Conservation (phyloP, 2,329 filamentous ascomycete species). For the Dryadomyces quercivorus region DNA sequence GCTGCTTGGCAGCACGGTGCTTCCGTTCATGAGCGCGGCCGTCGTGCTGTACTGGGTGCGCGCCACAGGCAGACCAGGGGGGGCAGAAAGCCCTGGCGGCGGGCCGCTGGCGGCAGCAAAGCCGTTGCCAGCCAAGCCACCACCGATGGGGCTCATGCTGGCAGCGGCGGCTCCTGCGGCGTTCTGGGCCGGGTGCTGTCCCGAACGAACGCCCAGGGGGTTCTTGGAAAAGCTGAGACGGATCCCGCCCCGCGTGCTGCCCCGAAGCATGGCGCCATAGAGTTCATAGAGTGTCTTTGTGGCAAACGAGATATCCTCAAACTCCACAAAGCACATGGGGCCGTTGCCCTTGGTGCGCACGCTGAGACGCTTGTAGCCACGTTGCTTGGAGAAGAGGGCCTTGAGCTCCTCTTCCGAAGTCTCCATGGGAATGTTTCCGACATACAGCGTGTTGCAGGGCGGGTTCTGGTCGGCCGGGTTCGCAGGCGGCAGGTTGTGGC, state of each 20-base stretch:
- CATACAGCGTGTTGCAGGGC: constrained; percentile 94
- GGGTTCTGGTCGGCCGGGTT: constrained; percentile 96
- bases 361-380: constrained; percentile 89
- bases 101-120: constrained; percentile 63
- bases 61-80: constrained; percentile 50
- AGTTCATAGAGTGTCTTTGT: constrained; percentile 84
- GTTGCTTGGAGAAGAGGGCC: constrained; percentile 80
- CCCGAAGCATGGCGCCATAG: constrained; percentile 77
- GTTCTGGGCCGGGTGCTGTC: constrained; percentile 39
- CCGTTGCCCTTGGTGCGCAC: constrained; percentile 93
- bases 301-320: constrained; percentile 84
- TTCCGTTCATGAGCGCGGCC: background rate
- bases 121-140: constrained; percentile 29
- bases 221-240: constrained; percentile 96
- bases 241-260: constrained; percentile 90
- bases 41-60: constrained; percentile 9
- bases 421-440: constrained; percentile 88
- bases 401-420: constrained; percentile 95
- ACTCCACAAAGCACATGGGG: constrained; percentile 98
- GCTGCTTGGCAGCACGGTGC: background rate
- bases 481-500: constrained; percentile 58
- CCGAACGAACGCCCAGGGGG: constrained; percentile 78
- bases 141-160: constrained; percentile 35
- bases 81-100: constrained; percentile 67
- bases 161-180: constrained; percentile 32